These are phyloP conservation scores for Arabidopsis suecica DNA, from an alignment of 345 rosid species.

Conservation along the genomic window DNA sequence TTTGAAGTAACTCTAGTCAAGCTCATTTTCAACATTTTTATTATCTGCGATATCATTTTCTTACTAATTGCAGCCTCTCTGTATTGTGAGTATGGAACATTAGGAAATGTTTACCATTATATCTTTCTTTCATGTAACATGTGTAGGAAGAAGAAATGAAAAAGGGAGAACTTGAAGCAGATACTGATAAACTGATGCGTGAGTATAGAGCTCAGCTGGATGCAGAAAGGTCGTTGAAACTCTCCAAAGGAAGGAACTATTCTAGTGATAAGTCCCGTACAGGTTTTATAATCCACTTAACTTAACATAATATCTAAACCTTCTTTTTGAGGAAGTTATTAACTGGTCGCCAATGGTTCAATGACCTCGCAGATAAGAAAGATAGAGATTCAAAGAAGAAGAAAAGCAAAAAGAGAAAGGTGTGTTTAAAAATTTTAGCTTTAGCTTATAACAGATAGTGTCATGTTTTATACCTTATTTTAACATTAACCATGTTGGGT, in stretches of 20 bases:
- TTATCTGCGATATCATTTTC: slow-evolving; percentile 13
- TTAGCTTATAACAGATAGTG: not conserved
- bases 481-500: slow-evolving; percentile 1
- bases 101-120: slow-evolving; percentile 8
- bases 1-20: slow-evolving; percentile 3
- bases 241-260: slow-evolving; percentile 88
- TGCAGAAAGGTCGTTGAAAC: slow-evolving; percentile 95
- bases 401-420: slow-evolving; percentile 90
- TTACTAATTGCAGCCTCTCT: slow-evolving; percentile 17
- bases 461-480: slow-evolving; percentile 2
- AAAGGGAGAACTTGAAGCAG: slow-evolving; percentile 89
- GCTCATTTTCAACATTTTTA: not conserved
- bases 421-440: slow-evolving; percentile 19
- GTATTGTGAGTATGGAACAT: slow-evolving; percentile 13
- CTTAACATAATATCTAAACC: slow-evolving; percentile 12
- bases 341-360: slow-evolving; percentile 24
- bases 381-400: slow-evolving; percentile 81
- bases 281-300: slow-evolving; percentile 49
- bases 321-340: slow-evolving; percentile 23
- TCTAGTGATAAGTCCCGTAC: slow-evolving; percentile 68
- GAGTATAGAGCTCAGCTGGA: slow-evolving; percentile 97
- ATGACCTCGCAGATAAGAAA: slow-evolving; percentile 68
- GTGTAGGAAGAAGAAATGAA: slow-evolving; percentile 85
- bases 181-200: slow-evolving; percentile 93
- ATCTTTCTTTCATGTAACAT: slow-evolving; percentile 13